phyloP scores from a whole-genome alignment of 2,329 filamentous ascomycete species.

The Triangularia setosa region DNA sequence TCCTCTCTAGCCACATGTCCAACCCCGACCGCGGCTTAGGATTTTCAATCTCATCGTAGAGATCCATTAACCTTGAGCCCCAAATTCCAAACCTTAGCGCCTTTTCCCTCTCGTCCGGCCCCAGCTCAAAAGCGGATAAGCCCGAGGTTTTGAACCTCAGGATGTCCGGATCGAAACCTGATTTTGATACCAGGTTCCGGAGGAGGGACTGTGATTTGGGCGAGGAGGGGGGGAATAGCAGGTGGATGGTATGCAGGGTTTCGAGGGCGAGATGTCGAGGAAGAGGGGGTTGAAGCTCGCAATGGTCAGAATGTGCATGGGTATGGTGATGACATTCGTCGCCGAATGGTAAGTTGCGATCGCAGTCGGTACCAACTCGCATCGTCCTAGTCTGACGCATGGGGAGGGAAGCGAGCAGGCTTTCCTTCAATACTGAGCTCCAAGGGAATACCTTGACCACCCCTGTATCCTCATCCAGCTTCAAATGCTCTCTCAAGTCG shows the following conservation, averaged over 20 bases:
- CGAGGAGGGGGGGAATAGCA: conserved; percentile 10
- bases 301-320: no score
- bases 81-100: conserved; percentile 7
- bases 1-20: conserved; percentile 18
- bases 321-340: not conserved
- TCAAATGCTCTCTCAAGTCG: conserved; percentile 12
- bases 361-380: not conserved
- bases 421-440: conserved; percentile 10
- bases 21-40: conserved; percentile 17
- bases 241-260: conserved; percentile 12
- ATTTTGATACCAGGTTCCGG: conserved; percentile 13
- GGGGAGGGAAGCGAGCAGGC: not conserved
- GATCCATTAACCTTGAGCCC: conserved; percentile 17
- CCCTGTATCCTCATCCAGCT: conserved; percentile 3
- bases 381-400: not conserved
- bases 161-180: conserved; percentile 12
- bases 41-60: conserved; percentile 22
- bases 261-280: conserved; percentile 12
- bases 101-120: not conserved
- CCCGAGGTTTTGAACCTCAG: not conserved
- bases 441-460: conserved; percentile 9
- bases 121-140: not conserved
- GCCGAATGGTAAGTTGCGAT: not conserved
- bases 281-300: not conserved
- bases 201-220: conserved; percentile 9